Evolutionary conservation across 805 yeast genomes (phyloP).

Genomic region (Wickerhamiella azyma): DNA sequence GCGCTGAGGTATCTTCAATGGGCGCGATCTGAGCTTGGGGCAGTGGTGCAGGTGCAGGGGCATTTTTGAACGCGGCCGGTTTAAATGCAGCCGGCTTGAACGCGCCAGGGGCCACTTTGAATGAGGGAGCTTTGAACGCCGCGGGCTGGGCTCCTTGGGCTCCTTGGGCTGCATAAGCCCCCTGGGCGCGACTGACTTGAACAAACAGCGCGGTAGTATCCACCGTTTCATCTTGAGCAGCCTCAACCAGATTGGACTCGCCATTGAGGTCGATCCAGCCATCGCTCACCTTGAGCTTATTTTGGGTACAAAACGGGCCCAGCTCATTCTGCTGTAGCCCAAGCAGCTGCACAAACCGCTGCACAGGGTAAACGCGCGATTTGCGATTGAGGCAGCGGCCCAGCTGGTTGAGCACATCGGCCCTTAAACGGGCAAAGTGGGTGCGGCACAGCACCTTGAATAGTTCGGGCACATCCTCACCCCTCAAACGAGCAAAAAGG

Average conservation of each 20-base stretch:
- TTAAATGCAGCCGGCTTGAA: not conserved
- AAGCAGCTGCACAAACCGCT: conserved; percentile 35
- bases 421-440: conserved; percentile 65
- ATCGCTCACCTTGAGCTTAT: conserved; percentile 2
- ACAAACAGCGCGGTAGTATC: not conserved
- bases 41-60: not conserved
- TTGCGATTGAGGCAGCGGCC: conserved; percentile 55
- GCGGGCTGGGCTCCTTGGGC: not conserved
- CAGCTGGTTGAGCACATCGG: conserved; percentile 56
- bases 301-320: conserved; percentile 37
- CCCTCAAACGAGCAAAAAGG: conserved; percentile 53
- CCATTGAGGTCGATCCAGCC: conserved; percentile 14
- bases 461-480: conserved; percentile 50
- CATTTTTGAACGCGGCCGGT: not conserved
- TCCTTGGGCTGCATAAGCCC: too few relatives aligned
- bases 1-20: not conserved
- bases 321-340: conserved; percentile 56
- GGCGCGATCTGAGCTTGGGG: not conserved
- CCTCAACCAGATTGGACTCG: not conserved
- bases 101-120: too few relatives aligned
- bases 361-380: conserved; percentile 39
- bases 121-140: not conserved
- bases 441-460: conserved; percentile 65
- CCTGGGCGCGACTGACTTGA: too few relatives aligned
- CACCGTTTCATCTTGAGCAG: not conserved